Conservation (phyloP, 805 yeast species). For the Isabelozyma pseudorhagii region DNA sequence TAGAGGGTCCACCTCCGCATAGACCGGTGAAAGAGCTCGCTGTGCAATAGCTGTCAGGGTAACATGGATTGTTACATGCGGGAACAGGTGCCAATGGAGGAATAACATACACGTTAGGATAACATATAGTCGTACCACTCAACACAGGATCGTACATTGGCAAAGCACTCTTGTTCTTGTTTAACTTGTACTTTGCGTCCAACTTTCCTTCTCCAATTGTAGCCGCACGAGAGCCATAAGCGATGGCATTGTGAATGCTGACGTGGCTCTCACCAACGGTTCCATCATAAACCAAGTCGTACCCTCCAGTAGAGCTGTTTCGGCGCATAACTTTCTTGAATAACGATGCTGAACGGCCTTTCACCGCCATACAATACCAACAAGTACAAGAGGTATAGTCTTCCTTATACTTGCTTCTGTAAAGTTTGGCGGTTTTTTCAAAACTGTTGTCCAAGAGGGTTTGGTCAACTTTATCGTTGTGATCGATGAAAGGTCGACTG, state of each 20-base stretch:
- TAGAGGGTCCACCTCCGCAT: neutral
- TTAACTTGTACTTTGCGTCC: neutral
- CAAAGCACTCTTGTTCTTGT: constrained; percentile 2
- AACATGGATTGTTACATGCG: neutral
- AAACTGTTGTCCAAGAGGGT: constrained; percentile 12
- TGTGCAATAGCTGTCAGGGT: constrained; percentile 1
- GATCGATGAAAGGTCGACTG: constrained; percentile 11
- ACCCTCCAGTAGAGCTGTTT: neutral
- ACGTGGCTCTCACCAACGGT: constrained; percentile 9
- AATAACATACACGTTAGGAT: constrained; percentile 3
- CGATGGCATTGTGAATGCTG: constrained; percentile 11
- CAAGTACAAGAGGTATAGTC: constrained; percentile 20
- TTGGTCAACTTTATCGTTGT: constrained; percentile 23
- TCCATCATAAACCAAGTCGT: constrained; percentile 3
- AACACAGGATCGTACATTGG: constrained; percentile 1
- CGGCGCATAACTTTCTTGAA: constrained; percentile 4
- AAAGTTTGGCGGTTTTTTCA: constrained; percentile 12
- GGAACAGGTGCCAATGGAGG: constrained; percentile 5
- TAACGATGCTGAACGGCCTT: constrained; percentile 2
- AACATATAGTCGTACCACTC: neutral
- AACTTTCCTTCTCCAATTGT: neutral
- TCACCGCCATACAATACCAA: constrained; percentile 8
- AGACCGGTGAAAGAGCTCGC: neutral
- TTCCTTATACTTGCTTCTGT: constrained; percentile 8
- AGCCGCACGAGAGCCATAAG: constrained; percentile 4